Evolutionary conservation across 1,284 basidiomycete genomes (phyloP), one percentile per base, ranked within the genome.

Genomic region (Garcileccinum viscosum): DNA sequence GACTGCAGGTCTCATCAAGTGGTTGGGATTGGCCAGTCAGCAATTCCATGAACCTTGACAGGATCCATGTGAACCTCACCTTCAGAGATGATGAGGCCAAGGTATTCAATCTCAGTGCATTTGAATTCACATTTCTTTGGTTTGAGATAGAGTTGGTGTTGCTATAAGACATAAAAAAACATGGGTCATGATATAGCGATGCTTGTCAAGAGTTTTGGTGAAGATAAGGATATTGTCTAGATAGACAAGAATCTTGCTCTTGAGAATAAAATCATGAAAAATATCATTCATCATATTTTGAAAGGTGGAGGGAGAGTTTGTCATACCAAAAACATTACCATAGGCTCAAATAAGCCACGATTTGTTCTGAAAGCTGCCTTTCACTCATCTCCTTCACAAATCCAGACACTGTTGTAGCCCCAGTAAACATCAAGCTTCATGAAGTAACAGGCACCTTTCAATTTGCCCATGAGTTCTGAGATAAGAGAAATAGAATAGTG

Each of bases 301-400:
- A 58, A 82, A 80, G 1, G 76, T 82, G 0, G 76, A 66, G 0
- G 77, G 80, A 0, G 80, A 76, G 63, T 83, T 70, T 8, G 38
- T 40, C 38, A 40, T 40, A 17, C 38, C 17, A 40, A 40, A 40
- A 40, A 40, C 38, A 82, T 83, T 6, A 82, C 80, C 0, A 69
- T 27, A 64, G 80, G 82, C 62, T 83, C 75, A 53, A 76, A 82
- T 1, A 80, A 63, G 0, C 70, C 61, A 5, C 5, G 30, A 17
- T 70, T 67, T 1, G 69, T 70, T 0, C 5, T 6, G 30, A 72
- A 72, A 0, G 64, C 70, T 0, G 67, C 69, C 15, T 71, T 71
- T 65, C 68, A 69, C 15, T 71, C 53, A 17, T 69, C 68, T 3
- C 65, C 65, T 5, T 66, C 60, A 65, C 76, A 77, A 4, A 77